Evolutionary conservation across 805 yeast genomes (phyloP).

Genomic region (Sungouiella blattae): DNA sequence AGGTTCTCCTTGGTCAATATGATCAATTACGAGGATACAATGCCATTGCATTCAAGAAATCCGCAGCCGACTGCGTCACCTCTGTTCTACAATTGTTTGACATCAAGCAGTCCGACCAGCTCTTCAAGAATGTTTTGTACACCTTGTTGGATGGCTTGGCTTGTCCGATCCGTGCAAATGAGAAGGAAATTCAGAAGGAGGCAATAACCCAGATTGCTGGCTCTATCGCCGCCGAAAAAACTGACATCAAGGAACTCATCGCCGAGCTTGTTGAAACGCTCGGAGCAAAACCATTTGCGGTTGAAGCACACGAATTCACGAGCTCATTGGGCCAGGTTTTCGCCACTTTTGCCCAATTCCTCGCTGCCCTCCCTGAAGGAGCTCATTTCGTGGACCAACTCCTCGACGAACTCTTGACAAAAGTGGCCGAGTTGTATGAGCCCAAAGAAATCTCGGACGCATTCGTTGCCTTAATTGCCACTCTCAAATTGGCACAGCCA

Average conservation of each 20-base stretch:
- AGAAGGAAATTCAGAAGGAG: not conserved
- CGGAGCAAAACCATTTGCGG: slow-evolving; percentile 1
- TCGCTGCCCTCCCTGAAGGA: not conserved
- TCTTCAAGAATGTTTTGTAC: slow-evolving; percentile 5
- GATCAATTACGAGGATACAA: slow-evolving; percentile 15
- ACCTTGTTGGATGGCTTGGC: slow-evolving; percentile 9
- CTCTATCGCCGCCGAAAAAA: slow-evolving; percentile 1
- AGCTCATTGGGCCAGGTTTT: not conserved
- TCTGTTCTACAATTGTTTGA: slow-evolving; percentile 14
- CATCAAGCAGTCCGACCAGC: not conserved
- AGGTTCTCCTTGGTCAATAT: slow-evolving; percentile 15
- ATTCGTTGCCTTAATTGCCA: not conserved
- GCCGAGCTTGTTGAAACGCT: slow-evolving; percentile 3
- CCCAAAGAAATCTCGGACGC: not conserved
- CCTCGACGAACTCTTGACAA: not conserved
- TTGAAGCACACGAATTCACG: not conserved
- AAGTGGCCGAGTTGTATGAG: not conserved
- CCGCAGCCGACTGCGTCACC: slow-evolving; percentile 19
- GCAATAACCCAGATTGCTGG: slow-evolving; percentile 3
- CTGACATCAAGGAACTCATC: not conserved
- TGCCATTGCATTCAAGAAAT: slow-evolving; percentile 15
- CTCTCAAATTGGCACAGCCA: not conserved
- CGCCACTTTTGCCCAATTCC: not conserved
- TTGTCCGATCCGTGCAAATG: slow-evolving; percentile 2
- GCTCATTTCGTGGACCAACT: not conserved